Percentiles rank a stretch among this genome's conserved stretches.
Evolutionary conservation across 371 early-diverging fungal species (phyloP).

Genomic region (Mucor mucedo): DNA sequence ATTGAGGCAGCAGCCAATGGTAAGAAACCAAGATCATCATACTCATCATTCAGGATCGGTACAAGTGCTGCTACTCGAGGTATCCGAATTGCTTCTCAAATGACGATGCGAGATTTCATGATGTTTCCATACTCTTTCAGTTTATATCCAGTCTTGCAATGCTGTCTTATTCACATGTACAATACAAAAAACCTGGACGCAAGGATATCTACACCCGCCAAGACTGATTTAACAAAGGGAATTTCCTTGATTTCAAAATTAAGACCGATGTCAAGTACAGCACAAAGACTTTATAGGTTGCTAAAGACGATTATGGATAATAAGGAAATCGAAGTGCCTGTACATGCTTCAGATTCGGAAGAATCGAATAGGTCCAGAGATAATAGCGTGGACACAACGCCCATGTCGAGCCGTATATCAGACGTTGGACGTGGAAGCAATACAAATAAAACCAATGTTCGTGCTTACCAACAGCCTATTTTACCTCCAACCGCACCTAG

Average conservation of each 20-base stretch:
- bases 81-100: conserved; percentile 43
- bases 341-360: conserved; percentile 21
- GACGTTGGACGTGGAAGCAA: conserved; percentile 32
- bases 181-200: conserved; percentile 47
- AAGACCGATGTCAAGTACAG: conserved; percentile 40
- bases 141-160: conserved; percentile 50
- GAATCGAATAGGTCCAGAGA: conserved; percentile 12
- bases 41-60: conserved; percentile 51
- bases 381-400: conserved; percentile 8
- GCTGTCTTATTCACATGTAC: conserved; percentile 52
- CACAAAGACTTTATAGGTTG: conserved; percentile 33
- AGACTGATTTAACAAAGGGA: conserved; percentile 41
- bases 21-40: conserved; percentile 33
- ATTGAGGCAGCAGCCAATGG: conserved; percentile 36
- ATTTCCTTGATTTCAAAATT: conserved; percentile 36
- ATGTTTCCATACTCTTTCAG: conserved; percentile 54
- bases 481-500: background rate
- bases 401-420: conserved; percentile 21
- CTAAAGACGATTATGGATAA: conserved; percentile 43
- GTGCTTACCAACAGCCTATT: background rate
- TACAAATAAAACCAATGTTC: background rate
- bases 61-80: conserved; percentile 52
- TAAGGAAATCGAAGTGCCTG: conserved; percentile 38
- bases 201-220: conserved; percentile 42
- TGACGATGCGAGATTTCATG: conserved; percentile 44